Evolutionary conservation across 768 basidiomycete genomes (phyloP).

Genomic region (Asterophora parasitica): DNA sequence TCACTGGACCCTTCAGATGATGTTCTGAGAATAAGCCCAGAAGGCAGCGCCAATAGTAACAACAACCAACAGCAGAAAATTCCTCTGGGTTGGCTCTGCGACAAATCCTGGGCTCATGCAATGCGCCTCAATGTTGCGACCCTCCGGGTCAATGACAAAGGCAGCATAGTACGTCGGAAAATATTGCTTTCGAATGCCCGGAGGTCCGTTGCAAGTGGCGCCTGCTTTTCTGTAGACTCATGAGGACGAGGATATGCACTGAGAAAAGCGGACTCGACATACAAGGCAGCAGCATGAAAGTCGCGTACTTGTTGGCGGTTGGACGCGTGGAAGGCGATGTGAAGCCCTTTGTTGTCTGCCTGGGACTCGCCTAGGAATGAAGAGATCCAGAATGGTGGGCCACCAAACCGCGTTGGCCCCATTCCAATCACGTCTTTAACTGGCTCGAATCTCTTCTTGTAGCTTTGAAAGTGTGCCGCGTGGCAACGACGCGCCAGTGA

Average conservation of each 20-base stretch:
- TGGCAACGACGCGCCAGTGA: neutral
- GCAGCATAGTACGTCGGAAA: constrained; percentile 4
- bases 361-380: neutral
- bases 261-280: neutral
- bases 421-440: constrained; percentile 1
- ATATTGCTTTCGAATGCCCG: constrained; percentile 6
- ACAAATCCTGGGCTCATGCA: constrained; percentile 2
- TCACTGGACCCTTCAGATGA: too few relatives aligned
- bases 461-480: neutral
- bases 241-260: neutral
- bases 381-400: constrained; percentile 2
- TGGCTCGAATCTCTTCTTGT: neutral
- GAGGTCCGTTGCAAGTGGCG: constrained; percentile 1
- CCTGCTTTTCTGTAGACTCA: constrained; percentile 1
- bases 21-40: neutral
- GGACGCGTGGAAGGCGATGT: constrained; percentile 3
- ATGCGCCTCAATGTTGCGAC: constrained; percentile 3
- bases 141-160: constrained; percentile 4
- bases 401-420: neutral
- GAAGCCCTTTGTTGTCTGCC: neutral
- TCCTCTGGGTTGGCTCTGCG: constrained; percentile 2
- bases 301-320: constrained; percentile 6
- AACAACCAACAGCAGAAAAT: neutral
- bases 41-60: neutral
- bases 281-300: constrained; percentile 5